phyloP scores from a whole-genome alignment of 2,329 filamentous ascomycete genomes.

The Neoscytalidium dimidiatum region DNA sequence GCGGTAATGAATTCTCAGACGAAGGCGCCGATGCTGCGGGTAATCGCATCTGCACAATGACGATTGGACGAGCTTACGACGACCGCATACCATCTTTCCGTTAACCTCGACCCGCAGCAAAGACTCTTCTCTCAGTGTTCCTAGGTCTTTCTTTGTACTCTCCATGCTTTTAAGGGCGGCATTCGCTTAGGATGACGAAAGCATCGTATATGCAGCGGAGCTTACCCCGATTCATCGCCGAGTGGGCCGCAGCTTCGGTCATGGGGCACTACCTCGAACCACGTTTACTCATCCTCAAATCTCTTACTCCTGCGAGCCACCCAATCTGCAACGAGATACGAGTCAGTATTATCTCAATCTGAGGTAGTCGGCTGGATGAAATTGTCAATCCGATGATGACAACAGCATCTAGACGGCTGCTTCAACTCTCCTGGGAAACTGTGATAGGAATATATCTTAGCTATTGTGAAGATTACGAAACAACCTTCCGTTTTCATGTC shows the following conservation, averaged over 20 bases:
- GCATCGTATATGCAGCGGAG: not conserved
- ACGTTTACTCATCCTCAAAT: not conserved
- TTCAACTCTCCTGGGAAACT: too few relatives aligned
- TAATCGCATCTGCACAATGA: conserved; percentile 11
- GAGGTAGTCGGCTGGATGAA: too few relatives aligned
- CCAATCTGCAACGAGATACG: too few relatives aligned
- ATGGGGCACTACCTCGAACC: not conserved
- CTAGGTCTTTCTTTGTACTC: not conserved
- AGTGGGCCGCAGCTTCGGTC: not conserved
- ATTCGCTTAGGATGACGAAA: not conserved
- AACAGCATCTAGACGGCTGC: too few relatives aligned
- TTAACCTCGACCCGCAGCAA: not conserved
- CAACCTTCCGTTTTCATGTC: too few relatives aligned
- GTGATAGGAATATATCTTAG: too few relatives aligned
- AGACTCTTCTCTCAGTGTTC: too few relatives aligned
- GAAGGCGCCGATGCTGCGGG: not conserved
- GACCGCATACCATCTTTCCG: not conserved
- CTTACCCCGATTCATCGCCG: too few relatives aligned
- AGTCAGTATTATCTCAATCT: too few relatives aligned
- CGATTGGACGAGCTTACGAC: conserved; percentile 11
- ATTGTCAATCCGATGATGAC: too few relatives aligned
- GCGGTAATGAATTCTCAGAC: not conserved
- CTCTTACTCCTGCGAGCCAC: not conserved
- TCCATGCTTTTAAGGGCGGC: not conserved
- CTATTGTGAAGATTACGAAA: too few relatives aligned